Percentiles rank a stretch among this genome's conserved stretches.
Evolutionary conservation across 345 rosid species (phyloP).

Genomic region (Conringia planisiliqua): DNA sequence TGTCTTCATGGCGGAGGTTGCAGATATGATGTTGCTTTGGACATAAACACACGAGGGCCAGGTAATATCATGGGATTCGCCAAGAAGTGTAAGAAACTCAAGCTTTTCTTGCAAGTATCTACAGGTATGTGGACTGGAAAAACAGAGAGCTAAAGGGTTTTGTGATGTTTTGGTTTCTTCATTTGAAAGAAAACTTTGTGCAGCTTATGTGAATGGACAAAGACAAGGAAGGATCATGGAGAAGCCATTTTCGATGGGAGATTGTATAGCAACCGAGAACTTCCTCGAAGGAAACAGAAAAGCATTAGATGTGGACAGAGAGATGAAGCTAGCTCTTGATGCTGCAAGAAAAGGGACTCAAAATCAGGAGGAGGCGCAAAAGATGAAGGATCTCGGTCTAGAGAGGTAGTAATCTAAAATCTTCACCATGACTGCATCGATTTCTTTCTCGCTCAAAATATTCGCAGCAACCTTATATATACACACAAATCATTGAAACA

Average conservation of each 20-base stretch:
- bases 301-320: conserved; percentile 56
- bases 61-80: conserved; percentile 65
- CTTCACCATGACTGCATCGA: not conserved
- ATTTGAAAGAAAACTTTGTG: not conserved
- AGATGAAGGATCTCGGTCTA: conserved; percentile 80
- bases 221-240: conserved; percentile 90
- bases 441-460: not conserved
- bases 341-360: conserved; percentile 36
- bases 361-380: conserved; percentile 44
- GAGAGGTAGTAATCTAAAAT: conserved; percentile 50
- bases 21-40: conserved; percentile 78
- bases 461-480: not conserved
- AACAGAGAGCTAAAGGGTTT: not conserved
- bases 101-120: conserved; percentile 76
- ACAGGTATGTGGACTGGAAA: conserved; percentile 42
- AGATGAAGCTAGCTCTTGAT: conserved; percentile 53
- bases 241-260: conserved; percentile 69
- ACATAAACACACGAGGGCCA: conserved; percentile 71
- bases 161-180: not conserved
- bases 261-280: conserved; percentile 65
- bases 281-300: conserved; percentile 34
- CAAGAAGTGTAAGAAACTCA: conserved; percentile 62
- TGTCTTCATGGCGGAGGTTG: conserved; percentile 18
- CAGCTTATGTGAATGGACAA: conserved; percentile 94
- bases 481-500: conserved; percentile 12